Percentiles rank a stretch among this genome's conserved stretches.
Conservation (phyloP, 805 yeast species). For the Zygosaccharomyces bailii region DNA sequence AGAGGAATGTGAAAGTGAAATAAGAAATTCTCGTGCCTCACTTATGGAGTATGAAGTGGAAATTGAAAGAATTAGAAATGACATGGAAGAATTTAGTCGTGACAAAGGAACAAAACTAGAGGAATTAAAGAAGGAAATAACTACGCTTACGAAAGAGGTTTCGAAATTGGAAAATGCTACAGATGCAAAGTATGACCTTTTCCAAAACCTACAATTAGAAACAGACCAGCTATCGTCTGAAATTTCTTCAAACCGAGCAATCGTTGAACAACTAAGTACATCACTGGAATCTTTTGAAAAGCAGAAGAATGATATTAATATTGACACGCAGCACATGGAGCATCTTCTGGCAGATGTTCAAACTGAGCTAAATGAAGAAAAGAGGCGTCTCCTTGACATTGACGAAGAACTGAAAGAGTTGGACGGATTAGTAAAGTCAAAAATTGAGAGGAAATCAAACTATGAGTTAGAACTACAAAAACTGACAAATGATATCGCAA, state of each 20-base stretch:
- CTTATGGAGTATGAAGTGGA: conserved; percentile 40
- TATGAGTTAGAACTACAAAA: conserved; percentile 52
- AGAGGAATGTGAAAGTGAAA: conserved; percentile 37
- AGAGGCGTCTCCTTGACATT: conserved; percentile 57
- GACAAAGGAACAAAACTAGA: conserved; percentile 80
- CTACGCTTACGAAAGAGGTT: conserved; percentile 38
- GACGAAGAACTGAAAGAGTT: conserved; percentile 74
- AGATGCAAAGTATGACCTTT: conserved; percentile 47
- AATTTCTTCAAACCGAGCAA: conserved; percentile 43
- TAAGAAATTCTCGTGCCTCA: conserved; percentile 37
- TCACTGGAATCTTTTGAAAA: conserved; percentile 39
- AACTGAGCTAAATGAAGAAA: conserved; percentile 39
- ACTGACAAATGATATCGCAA: conserved; percentile 53
- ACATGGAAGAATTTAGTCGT: conserved; percentile 73
- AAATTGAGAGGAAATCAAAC: conserved; percentile 41
- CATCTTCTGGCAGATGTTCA: conserved; percentile 29
- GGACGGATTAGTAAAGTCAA: conserved; percentile 43
- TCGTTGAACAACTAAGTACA: conserved; percentile 37
- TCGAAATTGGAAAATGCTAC: conserved; percentile 39
- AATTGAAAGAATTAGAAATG: conserved; percentile 57
- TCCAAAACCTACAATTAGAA: conserved; percentile 64
- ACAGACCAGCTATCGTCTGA: conserved; percentile 66
- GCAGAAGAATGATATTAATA: conserved; percentile 28
- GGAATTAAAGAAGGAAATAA: conserved; percentile 54
- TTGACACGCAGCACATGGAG: conserved; percentile 26